Evolutionary conservation across 1,284 basidiomycete species (phyloP).

Genomic region (Porphyrellus sp.): DNA sequence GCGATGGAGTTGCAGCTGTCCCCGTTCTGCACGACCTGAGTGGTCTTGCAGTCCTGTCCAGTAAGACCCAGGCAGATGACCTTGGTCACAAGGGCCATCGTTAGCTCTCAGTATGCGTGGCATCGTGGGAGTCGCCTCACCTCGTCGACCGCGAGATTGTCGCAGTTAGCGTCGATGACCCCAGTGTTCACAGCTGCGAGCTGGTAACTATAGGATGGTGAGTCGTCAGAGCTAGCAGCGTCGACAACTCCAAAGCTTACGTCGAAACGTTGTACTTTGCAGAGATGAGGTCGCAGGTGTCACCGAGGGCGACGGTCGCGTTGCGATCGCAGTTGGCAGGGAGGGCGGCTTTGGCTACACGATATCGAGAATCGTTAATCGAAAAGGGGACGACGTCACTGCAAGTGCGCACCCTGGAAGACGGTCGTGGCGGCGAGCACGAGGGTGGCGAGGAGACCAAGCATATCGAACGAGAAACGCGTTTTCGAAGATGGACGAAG

Average conservation of each 20-base stretch:
- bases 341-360: constrained; percentile 17
- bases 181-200: constrained; percentile 39
- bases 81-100: constrained; percentile 6
- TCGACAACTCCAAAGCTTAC: constrained; percentile 23
- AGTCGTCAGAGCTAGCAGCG: background rate
- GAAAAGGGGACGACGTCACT: background rate
- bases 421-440: constrained; percentile 11
- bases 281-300: constrained; percentile 40
- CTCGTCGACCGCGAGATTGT: constrained; percentile 37
- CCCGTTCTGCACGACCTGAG: constrained; percentile 37
- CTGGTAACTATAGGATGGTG: constrained; percentile 37
- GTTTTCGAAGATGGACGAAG: background rate
- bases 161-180: constrained; percentile 36
- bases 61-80: constrained; percentile 44
- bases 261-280: constrained; percentile 44
- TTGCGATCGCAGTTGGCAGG: constrained; percentile 38
- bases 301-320: constrained; percentile 36
- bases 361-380: background rate
- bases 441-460: constrained; percentile 17
- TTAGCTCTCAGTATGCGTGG: background rate
- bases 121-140: constrained; percentile 11
- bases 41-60: constrained; percentile 44
- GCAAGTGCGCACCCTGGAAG: constrained; percentile 18
- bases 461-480: constrained; percentile 15
- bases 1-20: constrained; percentile 45